Evolutionary conservation across 2,329 filamentous ascomycete species (phyloP).

Genomic region (Scytalidium lignicola): DNA sequence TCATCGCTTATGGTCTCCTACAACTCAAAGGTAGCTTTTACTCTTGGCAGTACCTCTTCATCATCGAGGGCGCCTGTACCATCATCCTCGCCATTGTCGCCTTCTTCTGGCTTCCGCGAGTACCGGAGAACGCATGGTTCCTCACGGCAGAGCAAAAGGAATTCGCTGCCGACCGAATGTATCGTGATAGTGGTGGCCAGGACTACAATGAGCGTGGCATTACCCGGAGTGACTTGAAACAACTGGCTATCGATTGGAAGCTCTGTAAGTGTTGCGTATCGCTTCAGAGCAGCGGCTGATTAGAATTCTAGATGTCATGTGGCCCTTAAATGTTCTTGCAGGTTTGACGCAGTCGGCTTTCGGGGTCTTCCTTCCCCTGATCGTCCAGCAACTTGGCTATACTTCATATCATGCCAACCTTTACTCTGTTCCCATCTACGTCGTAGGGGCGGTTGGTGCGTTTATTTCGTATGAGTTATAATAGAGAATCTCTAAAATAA

Average conservation of each 20-base stretch:
- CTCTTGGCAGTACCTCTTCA: constrained; percentile 40
- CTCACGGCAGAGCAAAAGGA: constrained; percentile 4
- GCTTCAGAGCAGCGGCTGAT: background rate
- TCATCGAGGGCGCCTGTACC: constrained; percentile 38
- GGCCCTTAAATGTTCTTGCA: background rate
- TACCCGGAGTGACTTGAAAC: background rate
- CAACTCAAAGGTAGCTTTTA: constrained; percentile 29
- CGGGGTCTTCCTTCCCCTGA: background rate
- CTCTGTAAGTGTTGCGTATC: background rate
- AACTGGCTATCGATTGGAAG: background rate
- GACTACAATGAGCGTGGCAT: background rate
- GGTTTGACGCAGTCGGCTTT: background rate
- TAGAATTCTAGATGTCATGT: background rate
- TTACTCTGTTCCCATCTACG: background rate
- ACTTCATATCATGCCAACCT: background rate
- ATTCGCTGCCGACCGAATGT: background rate
- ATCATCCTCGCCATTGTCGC: constrained; percentile 32
- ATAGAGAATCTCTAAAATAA: too few species aligned
- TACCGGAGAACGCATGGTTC: constrained; percentile 2
- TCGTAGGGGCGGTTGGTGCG: background rate
- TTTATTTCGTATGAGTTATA: too few species aligned
- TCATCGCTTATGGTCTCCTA: constrained; percentile 31
- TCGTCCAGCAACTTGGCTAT: background rate
- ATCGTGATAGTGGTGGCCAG: background rate
- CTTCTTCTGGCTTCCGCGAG: constrained; percentile 32